Evolutionary conservation across 176 grass and related monocot genomes (phyloP), one percentile per base, ranked within the genome.

Genomic region (Bromus sterilis): DNA sequence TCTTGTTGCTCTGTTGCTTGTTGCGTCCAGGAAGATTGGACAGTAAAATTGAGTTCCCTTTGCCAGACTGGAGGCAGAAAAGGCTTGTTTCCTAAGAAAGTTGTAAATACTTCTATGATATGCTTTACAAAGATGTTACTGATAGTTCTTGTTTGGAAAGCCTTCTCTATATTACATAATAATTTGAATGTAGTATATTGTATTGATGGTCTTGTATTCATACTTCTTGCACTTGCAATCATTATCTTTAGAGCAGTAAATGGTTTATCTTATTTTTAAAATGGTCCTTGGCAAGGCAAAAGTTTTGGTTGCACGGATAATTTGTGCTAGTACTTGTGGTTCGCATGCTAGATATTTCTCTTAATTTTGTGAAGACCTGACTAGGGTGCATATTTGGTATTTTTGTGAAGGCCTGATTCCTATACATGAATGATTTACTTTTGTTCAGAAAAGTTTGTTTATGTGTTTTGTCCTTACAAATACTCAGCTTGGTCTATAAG

Each of bases 41-140:
- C 79, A 87, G 95, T 42, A 98, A 98, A 80, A 98, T 98, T 62
- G 95, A 98, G 82, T 98, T 98, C 84, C 95, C 92, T 86, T 76
- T 98, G 23, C 92, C 95, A 13, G 92, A 98, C 66, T 81, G 95
- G n/a, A 81, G 92, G 30, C 95, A 98, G 55, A 97, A 97, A 80
- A 89, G 95, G 75, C 91, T 98, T 49, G 92, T 98, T 78, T 98
- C 94, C 69, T 92, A 98, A 86, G 95, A 94, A 91, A 86, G 76
- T 75, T 69, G 4, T 57, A 20, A 40, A 39, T 69, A 21, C 4
- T 60, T 40, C 39, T 40, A 10, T 40, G 39, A 10, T 31, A 57
- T 20, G 39, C 51, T 33, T 51, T 39, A n/a, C 0, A 20, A 29
- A 34, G 1, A 35, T 55, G 24, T 68, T 13, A 0, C 5, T 35